These are phyloP conservation scores for Suhomyces sp. DNA, from an alignment of 805 yeast genomes.

Conservation along the genomic window DNA sequence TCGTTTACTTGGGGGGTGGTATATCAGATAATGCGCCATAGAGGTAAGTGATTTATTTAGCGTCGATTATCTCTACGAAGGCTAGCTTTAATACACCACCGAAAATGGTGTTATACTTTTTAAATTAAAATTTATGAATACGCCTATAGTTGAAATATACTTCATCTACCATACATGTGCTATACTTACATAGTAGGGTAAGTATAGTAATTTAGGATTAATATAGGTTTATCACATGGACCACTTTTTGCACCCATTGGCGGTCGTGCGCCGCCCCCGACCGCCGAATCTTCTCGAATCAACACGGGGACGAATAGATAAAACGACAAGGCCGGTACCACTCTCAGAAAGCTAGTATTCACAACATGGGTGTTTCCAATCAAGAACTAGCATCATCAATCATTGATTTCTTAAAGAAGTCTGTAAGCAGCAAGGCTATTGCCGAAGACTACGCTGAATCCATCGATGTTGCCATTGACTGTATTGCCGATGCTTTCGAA, in stretches of 20 bases:
- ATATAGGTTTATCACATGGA: neutral
- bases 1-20: too few relatives aligned
- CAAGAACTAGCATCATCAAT: slow-evolving; percentile 72
- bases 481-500: slow-evolving; percentile 82
- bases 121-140: too few relatives aligned
- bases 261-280: neutral
- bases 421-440: slow-evolving; percentile 60
- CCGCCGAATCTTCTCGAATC: slow-evolving; percentile 3
- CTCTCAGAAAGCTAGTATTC: neutral
- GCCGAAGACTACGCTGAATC: slow-evolving; percentile 82
- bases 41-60: too few relatives aligned
- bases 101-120: too few relatives aligned
- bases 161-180: too few relatives aligned
- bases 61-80: too few relatives aligned
- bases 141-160: too few relatives aligned
- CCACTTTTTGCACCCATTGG: neutral
- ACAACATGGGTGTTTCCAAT: slow-evolving; percentile 45
- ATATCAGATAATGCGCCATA: too few relatives aligned
- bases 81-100: too few relatives aligned
- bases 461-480: slow-evolving; percentile 88
- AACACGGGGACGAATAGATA: slow-evolving; percentile 1
- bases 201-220: neutral
- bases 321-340: neutral
- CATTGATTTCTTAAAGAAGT: slow-evolving; percentile 62
- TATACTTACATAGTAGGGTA: neutral